Base-by-base conservation (phyloP, 2,329 filamentous ascomycete species). In the Penicillium concentricum region DNA sequence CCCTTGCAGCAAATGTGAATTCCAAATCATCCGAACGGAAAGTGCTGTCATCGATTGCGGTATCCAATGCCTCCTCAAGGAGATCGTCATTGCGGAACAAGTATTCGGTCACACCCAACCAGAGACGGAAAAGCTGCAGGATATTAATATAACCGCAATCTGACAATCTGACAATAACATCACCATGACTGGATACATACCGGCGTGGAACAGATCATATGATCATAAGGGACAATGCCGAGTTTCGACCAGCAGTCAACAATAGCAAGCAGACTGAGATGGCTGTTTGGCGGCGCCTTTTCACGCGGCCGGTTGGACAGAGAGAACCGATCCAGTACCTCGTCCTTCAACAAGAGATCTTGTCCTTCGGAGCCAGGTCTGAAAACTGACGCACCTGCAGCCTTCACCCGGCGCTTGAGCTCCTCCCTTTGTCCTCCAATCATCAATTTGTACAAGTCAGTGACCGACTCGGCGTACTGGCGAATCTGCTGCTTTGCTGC, bases 161-260 rank as follows among this genome's bases (percentile, higher is more conserved):
- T 30, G 16, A n/a, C 20, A n/a, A 30, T 22, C 24, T 30, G 16
- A n/a, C 39, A 34, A 54, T 44, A 38, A 39, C 18, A 35, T 41
- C 46, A 18, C 18, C 44, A 51, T 34, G 15, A n/a, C 28, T 30
- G 35, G 10, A 30, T 16, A 78, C 83, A 72, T 70, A 87, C 84
- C 47, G 94, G 94, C 38, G 94, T 99, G 52, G 92, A 96, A 79
- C 94, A 99, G 65, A 99, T 95, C 92, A 99, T 99, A 79, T 99
- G 95, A 76, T 99, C 93, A 74, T 99, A 99, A 0, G 94, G 94
- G 46, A 95, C 89, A 67, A 97, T 99, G 34, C 87, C 89, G 44
- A 97, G 83, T 64, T 91, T 90, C 71, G 90, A 94, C 94, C 94
- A 99, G 77, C 93, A 97, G 78, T 99, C 94, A 42, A 97, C 95